Base-by-base conservation (phyloP, 768 basidiomycete genomes). In the Chalciporus piperatus region DNA sequence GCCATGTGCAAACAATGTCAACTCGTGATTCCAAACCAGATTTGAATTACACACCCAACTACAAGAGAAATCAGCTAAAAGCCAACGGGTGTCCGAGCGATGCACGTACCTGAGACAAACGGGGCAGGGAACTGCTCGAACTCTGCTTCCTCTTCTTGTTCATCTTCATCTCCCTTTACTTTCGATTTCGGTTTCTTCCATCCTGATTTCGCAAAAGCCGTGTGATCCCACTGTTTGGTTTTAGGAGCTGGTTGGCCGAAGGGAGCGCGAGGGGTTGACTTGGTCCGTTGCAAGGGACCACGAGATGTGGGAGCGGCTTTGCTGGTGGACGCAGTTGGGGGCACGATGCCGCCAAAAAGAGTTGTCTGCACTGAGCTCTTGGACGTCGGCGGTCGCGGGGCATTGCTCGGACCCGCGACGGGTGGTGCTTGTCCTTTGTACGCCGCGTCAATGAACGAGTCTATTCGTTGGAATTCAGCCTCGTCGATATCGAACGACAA, bases 201-300 rank as follows among this genome's bases (percentile, higher is more conserved):
- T 0, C 92, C 93, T 4, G 85, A 81, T 71, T 91, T 89, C 6
- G 93, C 85, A 61, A 90, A 96, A 12, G 75, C 83, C 0, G 94
- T 92, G 20, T 91, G 85, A 64, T 98, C 93, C 97, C 97, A 99
- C 42, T 76, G 74, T 73, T 96, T 98, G 1, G 78, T 82, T 67
- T 87, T 84, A 17, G 75, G 75, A 5, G 80, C 75, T 51, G 80
- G 80, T 43, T 79, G 76, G 9, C 81, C 81, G 52, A 82, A 83
- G 0, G 68, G 64, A 54, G 74, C 66, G 6, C 69, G 63, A 23
- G 52, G 54, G 16, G 68, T 65, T 0, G 82, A 77, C 55, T 75
- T 79, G 14, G 72, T 71, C 48, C 73, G 66, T 53, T 74, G 74
- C 33, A 74, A 57, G 6, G 73, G 68, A 35, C 71, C 60, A 20